phyloP scores from a whole-genome alignment of 2,329 filamentous ascomycete genomes.

The Drechslerella coelobrocha region DNA sequence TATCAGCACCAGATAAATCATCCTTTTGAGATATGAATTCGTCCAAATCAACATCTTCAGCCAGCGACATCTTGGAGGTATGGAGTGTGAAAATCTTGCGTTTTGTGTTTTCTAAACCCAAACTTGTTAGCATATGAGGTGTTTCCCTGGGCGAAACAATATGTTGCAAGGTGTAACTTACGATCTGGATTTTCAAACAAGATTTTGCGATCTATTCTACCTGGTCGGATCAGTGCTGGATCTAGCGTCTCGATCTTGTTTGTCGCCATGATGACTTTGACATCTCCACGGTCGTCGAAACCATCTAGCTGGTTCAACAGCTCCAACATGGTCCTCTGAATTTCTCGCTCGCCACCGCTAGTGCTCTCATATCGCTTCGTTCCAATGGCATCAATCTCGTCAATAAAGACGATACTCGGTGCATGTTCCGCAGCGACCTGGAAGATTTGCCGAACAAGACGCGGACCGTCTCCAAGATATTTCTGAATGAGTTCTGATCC shows the following conservation, averaged over 20 bases:
- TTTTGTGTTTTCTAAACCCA: constrained; percentile 77
- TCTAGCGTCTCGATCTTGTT: constrained; percentile 99
- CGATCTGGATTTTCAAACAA: constrained; percentile 75
- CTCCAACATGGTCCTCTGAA: constrained; percentile 98
- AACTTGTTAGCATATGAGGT: constrained; percentile 54
- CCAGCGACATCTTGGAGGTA: constrained; percentile 97
- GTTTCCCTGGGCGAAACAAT: background rate
- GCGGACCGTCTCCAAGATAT: constrained; percentile 93
- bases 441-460: constrained; percentile 90
- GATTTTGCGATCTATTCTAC: constrained; percentile 98
- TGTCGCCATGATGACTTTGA: constrained; percentile 99
- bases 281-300: constrained; percentile 97
- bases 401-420: constrained; percentile 97
- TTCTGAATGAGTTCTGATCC: constrained; percentile 98
- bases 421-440: constrained; percentile 93
- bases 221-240: constrained; percentile 91
- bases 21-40: constrained; percentile 99
- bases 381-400: constrained; percentile 98
- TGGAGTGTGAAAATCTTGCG: constrained; percentile 98
- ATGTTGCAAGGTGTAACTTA: constrained; percentile 58
- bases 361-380: constrained; percentile 99
- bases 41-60: constrained; percentile 95
- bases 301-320: constrained; percentile 97
- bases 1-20: constrained; percentile 93
- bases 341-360: constrained; percentile 93